Evolutionary conservation across 208 protist species (phyloP).

Genomic region (Acanthamoeba divionensis): DNA sequence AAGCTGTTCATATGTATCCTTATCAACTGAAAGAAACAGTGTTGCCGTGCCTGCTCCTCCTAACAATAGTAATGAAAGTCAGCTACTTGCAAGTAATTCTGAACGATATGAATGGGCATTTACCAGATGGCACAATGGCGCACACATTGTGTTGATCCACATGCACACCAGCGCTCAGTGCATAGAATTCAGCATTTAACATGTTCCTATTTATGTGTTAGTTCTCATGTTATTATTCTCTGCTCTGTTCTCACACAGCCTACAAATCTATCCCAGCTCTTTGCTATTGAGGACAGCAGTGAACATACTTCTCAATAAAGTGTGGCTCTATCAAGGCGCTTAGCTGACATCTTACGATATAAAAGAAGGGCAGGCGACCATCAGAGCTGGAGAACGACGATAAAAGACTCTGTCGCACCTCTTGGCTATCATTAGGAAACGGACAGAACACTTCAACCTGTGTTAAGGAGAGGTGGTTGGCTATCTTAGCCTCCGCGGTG

Average conservation of each 20-base stretch:
- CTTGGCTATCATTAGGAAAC: neutral
- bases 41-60: neutral
- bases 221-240: neutral
- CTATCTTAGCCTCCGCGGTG: no score
- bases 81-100: neutral
- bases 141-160: conserved; percentile 12
- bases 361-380: neutral
- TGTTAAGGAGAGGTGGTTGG: no score
- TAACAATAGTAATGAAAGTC: neutral
- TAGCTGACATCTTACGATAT: neutral
- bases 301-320: neutral
- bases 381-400: neutral
- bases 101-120: neutral
- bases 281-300: neutral
- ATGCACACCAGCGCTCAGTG: neutral
- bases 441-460: conserved; percentile 20
- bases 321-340: neutral
- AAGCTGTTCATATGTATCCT: conserved; percentile 50
- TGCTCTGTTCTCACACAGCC: neutral
- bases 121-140: neutral
- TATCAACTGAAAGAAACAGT: conserved; percentile 28
- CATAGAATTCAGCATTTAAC: no score
- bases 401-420: neutral
- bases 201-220: no score
- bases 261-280: neutral